These are phyloP conservation scores for Aspergillus flavus DNA, from an alignment of 2,329 filamentous ascomycete genomes.

Conservation along the genomic window DNA sequence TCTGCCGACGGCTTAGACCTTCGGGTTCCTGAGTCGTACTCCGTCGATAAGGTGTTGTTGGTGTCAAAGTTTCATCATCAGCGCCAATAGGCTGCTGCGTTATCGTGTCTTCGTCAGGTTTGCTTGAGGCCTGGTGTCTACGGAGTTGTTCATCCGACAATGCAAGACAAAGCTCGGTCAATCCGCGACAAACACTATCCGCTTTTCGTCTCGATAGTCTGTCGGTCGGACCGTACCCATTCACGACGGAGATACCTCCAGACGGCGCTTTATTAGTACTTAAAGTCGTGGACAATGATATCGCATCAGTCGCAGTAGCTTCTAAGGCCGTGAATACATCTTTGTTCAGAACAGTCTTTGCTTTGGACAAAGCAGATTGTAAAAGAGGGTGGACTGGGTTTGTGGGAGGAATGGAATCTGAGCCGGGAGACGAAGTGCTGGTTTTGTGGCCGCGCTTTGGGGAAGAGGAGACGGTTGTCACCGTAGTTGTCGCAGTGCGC, in stretches of 20 bases:
- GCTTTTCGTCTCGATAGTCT: constrained; percentile 86
- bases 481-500: constrained; percentile 84
- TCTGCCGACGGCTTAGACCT: constrained; percentile 28
- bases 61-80: constrained; percentile 29
- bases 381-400: constrained; percentile 74
- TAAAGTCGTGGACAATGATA: constrained; percentile 77
- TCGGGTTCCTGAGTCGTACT: constrained; percentile 44
- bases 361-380: constrained; percentile 77
- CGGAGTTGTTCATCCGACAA: constrained; percentile 63
- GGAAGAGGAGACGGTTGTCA: constrained; percentile 87
- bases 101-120: constrained; percentile 25
- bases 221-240: constrained; percentile 60
- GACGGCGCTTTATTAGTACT: constrained; percentile 68
- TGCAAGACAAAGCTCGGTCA: constrained; percentile 90
- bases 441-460: constrained; percentile 70
- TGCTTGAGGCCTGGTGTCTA: constrained; percentile 33
- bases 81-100: constrained; percentile 26
- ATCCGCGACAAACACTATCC: constrained; percentile 86
- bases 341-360: constrained; percentile 67
- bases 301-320: constrained; percentile 76
- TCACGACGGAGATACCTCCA: constrained; percentile 38
- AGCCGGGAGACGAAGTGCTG: constrained; percentile 41
- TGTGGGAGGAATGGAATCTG: constrained; percentile 40
- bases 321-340: constrained; percentile 81
- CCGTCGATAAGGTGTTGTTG: constrained; percentile 38